Evolutionary conservation across 768 basidiomycete genomes (phyloP).

Genomic region (Tricholoma matsutake): DNA sequence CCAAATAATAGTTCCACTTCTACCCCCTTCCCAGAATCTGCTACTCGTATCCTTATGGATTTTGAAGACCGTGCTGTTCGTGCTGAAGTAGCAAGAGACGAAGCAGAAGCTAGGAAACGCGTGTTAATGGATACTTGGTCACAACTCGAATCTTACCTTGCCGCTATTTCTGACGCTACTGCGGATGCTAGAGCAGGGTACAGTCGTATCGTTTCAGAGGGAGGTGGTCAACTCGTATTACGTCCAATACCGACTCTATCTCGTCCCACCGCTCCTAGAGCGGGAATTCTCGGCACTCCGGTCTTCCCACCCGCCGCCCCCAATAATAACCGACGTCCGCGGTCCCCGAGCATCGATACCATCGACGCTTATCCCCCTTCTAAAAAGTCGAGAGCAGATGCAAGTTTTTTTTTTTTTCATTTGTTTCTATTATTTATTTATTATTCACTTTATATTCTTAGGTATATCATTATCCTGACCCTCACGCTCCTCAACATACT

Average conservation of each 20-base stretch:
- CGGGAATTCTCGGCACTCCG: not conserved
- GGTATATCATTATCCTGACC: not conserved
- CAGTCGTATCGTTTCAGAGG: constrained; percentile 40
- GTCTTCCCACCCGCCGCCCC: constrained; percentile 17
- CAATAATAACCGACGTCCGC: constrained; percentile 21
- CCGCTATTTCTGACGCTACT: constrained; percentile 40
- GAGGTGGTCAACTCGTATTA: constrained; percentile 42
- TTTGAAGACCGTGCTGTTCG: constrained; percentile 48
- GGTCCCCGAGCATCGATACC: constrained; percentile 36
- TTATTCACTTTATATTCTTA: not conserved
- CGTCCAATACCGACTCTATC: constrained; percentile 23
- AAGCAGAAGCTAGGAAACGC: constrained; percentile 46
- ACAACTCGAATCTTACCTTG: constrained; percentile 48
- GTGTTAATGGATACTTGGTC: constrained; percentile 47
- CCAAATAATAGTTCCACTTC: constrained; percentile 11
- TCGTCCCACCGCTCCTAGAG: not conserved
- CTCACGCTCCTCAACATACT: not conserved
- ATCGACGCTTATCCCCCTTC: constrained; percentile 38
- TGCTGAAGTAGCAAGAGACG: constrained; percentile 54
- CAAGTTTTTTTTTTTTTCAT: too few species aligned
- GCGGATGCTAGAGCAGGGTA: constrained; percentile 51
- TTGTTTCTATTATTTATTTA: not conserved
- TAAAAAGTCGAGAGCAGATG: constrained; percentile 40
- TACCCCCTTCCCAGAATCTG: constrained; percentile 18
- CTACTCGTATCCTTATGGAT: constrained; percentile 37